A percentile compares a stretch with the other conserved stretches of the same genome.
These are phyloP conservation scores for Tylopilus rubrobrunneus DNA, from an alignment of 768 basidiomycete genomes.

Conservation along the genomic window DNA sequence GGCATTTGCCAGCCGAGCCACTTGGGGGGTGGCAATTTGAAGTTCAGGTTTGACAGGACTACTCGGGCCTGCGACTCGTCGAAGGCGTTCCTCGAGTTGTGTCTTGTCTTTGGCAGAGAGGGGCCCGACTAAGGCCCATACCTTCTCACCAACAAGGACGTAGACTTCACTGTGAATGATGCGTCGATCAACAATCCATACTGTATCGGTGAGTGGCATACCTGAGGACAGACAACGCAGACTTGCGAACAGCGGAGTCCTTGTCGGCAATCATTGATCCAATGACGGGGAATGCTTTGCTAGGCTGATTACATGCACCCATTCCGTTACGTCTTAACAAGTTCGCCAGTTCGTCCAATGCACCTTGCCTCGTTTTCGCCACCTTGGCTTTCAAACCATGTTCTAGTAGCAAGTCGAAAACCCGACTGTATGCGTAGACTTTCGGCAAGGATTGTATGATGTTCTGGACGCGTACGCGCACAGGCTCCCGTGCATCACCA, in stretches of 20 bases:
- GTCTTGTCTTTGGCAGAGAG: constrained; percentile 86
- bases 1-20: constrained; percentile 48
- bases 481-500: constrained; percentile 85
- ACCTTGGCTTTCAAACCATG: constrained; percentile 88
- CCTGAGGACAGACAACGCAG: constrained; percentile 81
- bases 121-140: constrained; percentile 74
- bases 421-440: constrained; percentile 89
- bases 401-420: constrained; percentile 85
- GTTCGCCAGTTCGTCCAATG: constrained; percentile 74
- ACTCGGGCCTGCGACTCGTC: constrained; percentile 72
- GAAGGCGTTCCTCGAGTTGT: constrained; percentile 85
- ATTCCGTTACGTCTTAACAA: constrained; percentile 82
- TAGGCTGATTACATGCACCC: constrained; percentile 68
- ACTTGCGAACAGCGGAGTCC: constrained; percentile 84
- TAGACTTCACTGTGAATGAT: constrained; percentile 65
- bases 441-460: constrained; percentile 84
- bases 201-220: constrained; percentile 31
- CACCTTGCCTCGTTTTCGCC: constrained; percentile 85
- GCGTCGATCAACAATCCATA: constrained; percentile 4
- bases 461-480: constrained; percentile 74
- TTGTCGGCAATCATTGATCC: constrained; percentile 84
- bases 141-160: constrained; percentile 76
- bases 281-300: constrained; percentile 73
- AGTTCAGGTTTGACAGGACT: constrained; percentile 38
- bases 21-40: constrained; percentile 43